These are phyloP conservation scores for Dentipellis sp. DNA, from an alignment of 768 basidiomycete genomes.

Conservation along the genomic window DNA sequence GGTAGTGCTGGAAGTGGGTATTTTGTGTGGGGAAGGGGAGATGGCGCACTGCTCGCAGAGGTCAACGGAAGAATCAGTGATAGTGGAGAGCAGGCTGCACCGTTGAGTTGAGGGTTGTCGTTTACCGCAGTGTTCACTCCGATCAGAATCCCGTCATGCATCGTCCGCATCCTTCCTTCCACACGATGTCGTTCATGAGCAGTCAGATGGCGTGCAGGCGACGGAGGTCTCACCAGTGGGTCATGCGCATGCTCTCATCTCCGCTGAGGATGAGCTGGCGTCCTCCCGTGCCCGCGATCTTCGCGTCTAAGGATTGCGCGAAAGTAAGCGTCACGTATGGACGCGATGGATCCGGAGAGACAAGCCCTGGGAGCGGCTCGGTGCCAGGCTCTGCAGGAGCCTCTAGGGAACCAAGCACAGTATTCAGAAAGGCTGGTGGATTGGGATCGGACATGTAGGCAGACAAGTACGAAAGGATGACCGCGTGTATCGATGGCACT, in stretches of 20 bases:
- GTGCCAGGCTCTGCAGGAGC: constrained; percentile 5
- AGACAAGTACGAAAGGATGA: background rate
- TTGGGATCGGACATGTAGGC: background rate
- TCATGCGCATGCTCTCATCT: constrained; percentile 83
- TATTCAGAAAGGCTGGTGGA: constrained; percentile 6
- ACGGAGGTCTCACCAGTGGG: constrained; percentile 65
- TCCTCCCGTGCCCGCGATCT: constrained; percentile 73
- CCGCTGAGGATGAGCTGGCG: constrained; percentile 79
- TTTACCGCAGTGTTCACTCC: constrained; percentile 86
- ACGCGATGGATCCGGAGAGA: constrained; percentile 17
- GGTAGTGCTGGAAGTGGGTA: constrained; percentile 23
- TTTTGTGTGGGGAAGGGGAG: constrained; percentile 29
- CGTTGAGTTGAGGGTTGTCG: constrained; percentile 92
- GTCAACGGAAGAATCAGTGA: background rate
- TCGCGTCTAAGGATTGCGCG: constrained; percentile 79
- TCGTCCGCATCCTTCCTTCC: constrained; percentile 67
- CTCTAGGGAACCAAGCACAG: constrained; percentile 8
- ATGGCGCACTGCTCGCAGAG: constrained; percentile 38
- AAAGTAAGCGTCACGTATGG: constrained; percentile 77
- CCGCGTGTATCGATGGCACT: background rate
- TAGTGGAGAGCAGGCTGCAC: constrained; percentile 30
- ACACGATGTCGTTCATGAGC: background rate
- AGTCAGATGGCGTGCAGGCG: background rate
- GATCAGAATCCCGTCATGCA: constrained; percentile 90
- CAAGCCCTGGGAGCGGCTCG: constrained; percentile 8